These are phyloP conservation scores for Stagonosporopsis tanaceti DNA, from an alignment of 2,329 filamentous ascomycete species.

Conservation along the genomic window DNA sequence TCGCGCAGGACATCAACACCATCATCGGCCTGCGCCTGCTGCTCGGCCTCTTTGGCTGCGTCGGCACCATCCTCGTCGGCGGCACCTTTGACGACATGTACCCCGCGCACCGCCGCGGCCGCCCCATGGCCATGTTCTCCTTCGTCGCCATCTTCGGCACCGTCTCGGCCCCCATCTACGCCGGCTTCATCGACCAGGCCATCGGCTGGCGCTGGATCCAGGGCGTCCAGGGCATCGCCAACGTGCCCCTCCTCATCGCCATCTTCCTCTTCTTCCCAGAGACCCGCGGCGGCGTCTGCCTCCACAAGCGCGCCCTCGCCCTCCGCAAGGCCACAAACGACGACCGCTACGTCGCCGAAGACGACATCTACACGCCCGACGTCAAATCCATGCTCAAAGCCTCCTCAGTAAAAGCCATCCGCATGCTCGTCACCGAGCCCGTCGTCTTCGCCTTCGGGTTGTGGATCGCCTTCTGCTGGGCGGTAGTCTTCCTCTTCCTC, in stretches of 20 bases:
- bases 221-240: conserved; percentile 61
- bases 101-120: conserved; percentile 36
- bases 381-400: conserved; percentile 57
- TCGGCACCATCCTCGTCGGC: conserved; percentile 39
- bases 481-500: conserved; percentile 63
- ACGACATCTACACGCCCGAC: conserved; percentile 61
- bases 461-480: conserved; percentile 63
- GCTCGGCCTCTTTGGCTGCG: conserved; percentile 38
- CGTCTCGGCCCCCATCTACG: conserved; percentile 62
- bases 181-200: conserved; percentile 62
- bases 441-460: conserved; percentile 60
- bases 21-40: conserved; percentile 39
- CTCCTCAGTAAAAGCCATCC: conserved; percentile 61
- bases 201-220: conserved; percentile 64
- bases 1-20: conserved; percentile 33
- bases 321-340: conserved; percentile 59
- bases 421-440: conserved; percentile 60
- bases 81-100: conserved; percentile 43
- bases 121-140: conserved; percentile 41
- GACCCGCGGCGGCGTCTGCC: conserved; percentile 57
- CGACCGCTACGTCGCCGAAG: conserved; percentile 59
- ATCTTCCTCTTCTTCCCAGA: conserved; percentile 42
- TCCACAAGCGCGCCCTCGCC: conserved; percentile 59
- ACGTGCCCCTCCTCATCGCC: conserved; percentile 57
- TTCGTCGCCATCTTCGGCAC: conserved; percentile 53